Conservation (phyloP, 768 basidiomycete genomes). For the Sarcodon sp. region DNA sequence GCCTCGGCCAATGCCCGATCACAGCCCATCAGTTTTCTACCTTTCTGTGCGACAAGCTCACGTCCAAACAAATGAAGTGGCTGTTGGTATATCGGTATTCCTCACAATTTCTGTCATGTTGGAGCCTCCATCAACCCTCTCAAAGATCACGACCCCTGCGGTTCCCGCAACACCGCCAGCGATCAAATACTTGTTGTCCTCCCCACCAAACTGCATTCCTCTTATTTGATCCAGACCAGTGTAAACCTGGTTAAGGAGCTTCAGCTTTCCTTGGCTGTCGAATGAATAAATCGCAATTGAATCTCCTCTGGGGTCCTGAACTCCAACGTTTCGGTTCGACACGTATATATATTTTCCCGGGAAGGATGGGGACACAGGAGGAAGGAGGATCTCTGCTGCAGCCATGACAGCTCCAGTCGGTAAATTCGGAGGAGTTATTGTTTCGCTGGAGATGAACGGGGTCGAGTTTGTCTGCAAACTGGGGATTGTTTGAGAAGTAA, state of each 20-base stretch:
- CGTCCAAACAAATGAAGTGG: conserved; percentile 41
- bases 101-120: conserved; percentile 39
- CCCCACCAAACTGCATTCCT: conserved; percentile 46
- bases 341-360: conserved; percentile 45
- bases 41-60: too few relatives aligned
- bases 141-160: conserved; percentile 46
- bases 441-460: conserved; percentile 34
- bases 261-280: conserved; percentile 28
- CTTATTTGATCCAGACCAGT: conserved; percentile 52
- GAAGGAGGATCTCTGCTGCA: conserved; percentile 53
- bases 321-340: conserved; percentile 57
- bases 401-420: conserved; percentile 27
- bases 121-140: conserved; percentile 38
- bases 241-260: conserved; percentile 39
- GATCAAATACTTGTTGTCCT: conserved; percentile 39
- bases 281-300: conserved; percentile 41
- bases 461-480: conserved; percentile 34
- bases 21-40: background rate
- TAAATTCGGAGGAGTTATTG: conserved; percentile 31
- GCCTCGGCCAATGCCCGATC: conserved; percentile 2
- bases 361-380: conserved; percentile 31
- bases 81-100: conserved; percentile 38
- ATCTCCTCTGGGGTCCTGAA: conserved; percentile 40
- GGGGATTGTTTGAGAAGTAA: conserved; percentile 47
- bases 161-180: conserved; percentile 39